Evolutionary conservation across 192 early-diverging fungal genomes (phyloP), one percentile per base, ranked within the genome.

Genomic region (Borealophlyctis nickersoniae): DNA sequence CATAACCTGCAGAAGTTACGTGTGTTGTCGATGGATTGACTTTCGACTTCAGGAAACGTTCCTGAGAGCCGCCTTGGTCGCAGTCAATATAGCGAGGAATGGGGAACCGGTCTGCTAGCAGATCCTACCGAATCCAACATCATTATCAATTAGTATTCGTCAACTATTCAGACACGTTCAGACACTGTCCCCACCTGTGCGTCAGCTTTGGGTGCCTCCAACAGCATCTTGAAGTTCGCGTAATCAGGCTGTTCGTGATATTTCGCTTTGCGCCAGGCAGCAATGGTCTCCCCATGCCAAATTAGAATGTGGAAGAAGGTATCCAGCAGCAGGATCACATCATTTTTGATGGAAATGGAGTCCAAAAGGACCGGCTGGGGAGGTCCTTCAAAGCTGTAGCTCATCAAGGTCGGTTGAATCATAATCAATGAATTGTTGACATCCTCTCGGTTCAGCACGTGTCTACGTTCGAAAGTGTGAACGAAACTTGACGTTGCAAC

Each of bases 241-340:
- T 99, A 98, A 50, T 88, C 90, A 24, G 89, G 87, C 70, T 96
- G 88, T 49, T 97, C 91, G 33, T 99, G 97, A 71, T 97, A 99
- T 11, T 89, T 89, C 4, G 91, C 92, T 60, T 94, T 92, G 48
- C 97, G 81, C 97, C 97, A 99, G 57, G 89, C 88, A 14, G 95
- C 94, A 69, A 99, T 90, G 1, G 91, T 96, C 67, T 93, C 91
- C 49, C 97, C 97, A 65, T 99, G 97, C 91, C 93, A 98, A 66
- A 99, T 97, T 23, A 99, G 87, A 48, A 97, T 89, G 73, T 99
- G 93, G 90, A 99, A 99, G 81, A 93, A 99, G 4, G 97, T 96
- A 72, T 99, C 97, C 29, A 99, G 77, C 5, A 99, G 76, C 34
- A 99, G 62, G 51, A 96, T 91, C 5, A 86, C 84, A 66, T 99